Evolutionary conservation across 352 stramenopile species (phyloP), one percentile per base, ranked within the genome.

Genomic region (Phytophthora rubi): DNA sequence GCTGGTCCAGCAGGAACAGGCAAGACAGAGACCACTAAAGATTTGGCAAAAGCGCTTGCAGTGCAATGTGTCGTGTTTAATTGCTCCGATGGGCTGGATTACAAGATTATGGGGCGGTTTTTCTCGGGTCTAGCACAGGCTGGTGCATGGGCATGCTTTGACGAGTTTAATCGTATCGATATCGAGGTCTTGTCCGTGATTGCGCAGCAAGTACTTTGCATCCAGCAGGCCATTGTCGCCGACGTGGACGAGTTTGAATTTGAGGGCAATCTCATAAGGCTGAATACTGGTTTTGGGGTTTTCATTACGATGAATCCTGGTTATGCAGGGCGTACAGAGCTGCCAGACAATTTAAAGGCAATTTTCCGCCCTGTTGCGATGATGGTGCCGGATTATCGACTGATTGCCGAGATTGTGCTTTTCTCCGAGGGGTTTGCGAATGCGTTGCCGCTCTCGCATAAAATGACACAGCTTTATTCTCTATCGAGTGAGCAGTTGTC

Each of bases 221-320:
- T 98, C 63, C 94, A 98, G 74, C 93, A 98, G 61, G 95, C 92
- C 6, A 98, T 98, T 69, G 81, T 96, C 7, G 86, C 89, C 1
- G 88, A 97, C 33, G 83, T 92, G 18, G 84, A 91, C 18, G 79
- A 96, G 16, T 98, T 98, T 56, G 90, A 97, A 53, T 98, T 99
- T 70, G 96, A 98, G 65, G 95, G 95, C 16, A 96, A 94, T 57
- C 82, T 95, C 23, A 98, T 98, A 47, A 77, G 82, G 0, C 75
- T 98, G 6, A 98, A 98, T 62, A 89, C 90, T 10, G 90, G 83
- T 28, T 98, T 98, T 77, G 94, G 94, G 18, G 94, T 98, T 3
- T 98, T 98, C 59, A 98, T 98, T 66, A 98, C 94, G 2, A 98
- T 98, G 94, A 98, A 98, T 58, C 94, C 94, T 6, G 94, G 94